Conservation (phyloP, 2,329 filamentous ascomycete species). For the Bipolaris bicolor region DNA sequence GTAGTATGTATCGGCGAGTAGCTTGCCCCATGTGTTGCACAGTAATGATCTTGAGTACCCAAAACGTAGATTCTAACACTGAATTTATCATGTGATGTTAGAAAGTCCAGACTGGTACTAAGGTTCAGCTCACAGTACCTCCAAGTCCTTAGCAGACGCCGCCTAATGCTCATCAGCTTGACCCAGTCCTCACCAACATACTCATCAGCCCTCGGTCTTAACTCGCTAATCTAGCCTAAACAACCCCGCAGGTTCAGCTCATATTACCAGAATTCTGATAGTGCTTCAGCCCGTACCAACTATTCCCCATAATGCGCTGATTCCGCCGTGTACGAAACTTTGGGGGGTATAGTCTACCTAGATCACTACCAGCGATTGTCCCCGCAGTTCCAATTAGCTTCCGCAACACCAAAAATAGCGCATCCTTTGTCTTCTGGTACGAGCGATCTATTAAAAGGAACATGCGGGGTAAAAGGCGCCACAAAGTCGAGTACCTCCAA, state of each 20-base stretch:
- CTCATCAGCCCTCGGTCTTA: conserved; percentile 49
- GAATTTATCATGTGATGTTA: no score
- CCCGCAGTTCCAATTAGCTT: conserved; percentile 9
- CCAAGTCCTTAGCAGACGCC: conserved; percentile 35
- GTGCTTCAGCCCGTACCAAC: conserved; percentile 49
- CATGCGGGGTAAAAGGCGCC: conserved; percentile 22
- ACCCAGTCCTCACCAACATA: conserved; percentile 45
- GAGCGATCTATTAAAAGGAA: neutral
- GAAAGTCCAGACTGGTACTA: no score
- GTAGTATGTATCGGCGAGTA: no score
- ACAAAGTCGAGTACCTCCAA: conserved; percentile 18
- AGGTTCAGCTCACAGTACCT: conserved; percentile 19
- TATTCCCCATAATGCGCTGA: conserved; percentile 49
- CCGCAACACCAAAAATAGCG: conserved; percentile 16
- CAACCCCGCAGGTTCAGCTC: conserved; percentile 50
- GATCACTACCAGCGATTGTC: neutral
- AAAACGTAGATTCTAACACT: no score
- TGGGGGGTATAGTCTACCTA: conserved; percentile 34
- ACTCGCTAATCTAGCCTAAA: conserved; percentile 51
- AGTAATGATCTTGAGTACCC: no score
- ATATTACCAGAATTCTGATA: conserved; percentile 51
- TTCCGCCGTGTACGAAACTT: conserved; percentile 52
- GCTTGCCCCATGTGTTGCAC: no score
- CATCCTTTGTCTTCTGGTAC: neutral
- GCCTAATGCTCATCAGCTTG: conserved; percentile 48